Base-by-base conservation (phyloP, 1,284 basidiomycete genomes). In the Acaromyces ingoldii region DNA sequence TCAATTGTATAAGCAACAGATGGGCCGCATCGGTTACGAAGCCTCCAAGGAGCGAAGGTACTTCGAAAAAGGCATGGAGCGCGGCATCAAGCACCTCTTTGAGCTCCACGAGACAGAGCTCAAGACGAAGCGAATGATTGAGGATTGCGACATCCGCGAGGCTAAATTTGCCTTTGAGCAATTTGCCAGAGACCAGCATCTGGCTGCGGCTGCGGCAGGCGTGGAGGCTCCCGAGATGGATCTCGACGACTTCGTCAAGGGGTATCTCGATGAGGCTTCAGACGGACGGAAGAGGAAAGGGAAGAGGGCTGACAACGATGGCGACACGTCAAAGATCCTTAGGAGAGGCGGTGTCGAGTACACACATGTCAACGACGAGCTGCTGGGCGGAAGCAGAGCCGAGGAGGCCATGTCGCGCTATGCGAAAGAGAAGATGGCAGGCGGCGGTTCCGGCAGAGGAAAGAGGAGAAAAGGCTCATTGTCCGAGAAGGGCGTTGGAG, bases 1-100 rank as follows among this genome's bases (percentile, higher is more conserved):
- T 4, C 89, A 91, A 75, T 81, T 91, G 7, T 90, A 90, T 76
- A 91, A 91, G 74, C 88, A 89, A 65, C 89, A 90, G 67, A 86
- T 88, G 68, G 89, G 89, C 86, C 82, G 83, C 13, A 89, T 89
- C 44, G 89, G 84, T 0, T 91, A 91, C 68, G 57, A 53, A 19
- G 62, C 63, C 6, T 55, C 65, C 24, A 52, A 56, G 24, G 59
- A 56, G 31, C 43, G 39, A 34, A 86, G 87, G 55, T 88, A 87
- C 65, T 91, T 90, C 60, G 79, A 84, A 63, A 83, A 85, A 62
- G 88, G 88, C 29, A 88, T 90, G 65, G 80, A 90, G 4, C 90
- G 89, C 63, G 88, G 88, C 1, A 79, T 86, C 47, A 83, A 85
- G 65, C 90, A 90, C 65, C 86, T 90, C 37, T 89, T 90, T 76